Percentiles rank a stretch among this genome's conserved stretches.
Evolutionary conservation across 2,329 filamentous ascomycete species (phyloP).

Genomic region (Seiridium cupressi): DNA sequence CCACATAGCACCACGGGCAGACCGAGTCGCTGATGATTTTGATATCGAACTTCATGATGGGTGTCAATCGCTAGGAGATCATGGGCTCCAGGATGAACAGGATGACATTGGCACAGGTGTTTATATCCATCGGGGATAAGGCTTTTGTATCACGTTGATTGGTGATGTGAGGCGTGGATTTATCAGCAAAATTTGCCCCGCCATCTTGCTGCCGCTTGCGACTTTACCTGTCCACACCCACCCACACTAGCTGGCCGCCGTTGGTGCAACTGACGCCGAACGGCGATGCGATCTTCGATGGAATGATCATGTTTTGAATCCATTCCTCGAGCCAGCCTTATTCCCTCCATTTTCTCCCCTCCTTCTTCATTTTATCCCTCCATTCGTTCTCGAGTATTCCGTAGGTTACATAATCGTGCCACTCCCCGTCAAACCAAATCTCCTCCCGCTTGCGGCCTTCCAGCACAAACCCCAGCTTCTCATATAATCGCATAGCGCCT

Average conservation of each 20-base stretch:
- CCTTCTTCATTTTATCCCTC: slow-evolving; percentile 17
- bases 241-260: too few relatives aligned
- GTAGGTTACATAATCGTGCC: slow-evolving; percentile 30
- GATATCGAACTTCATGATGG: slow-evolving; percentile 64
- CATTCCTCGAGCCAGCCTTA: not conserved
- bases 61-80: not conserved
- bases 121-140: not conserved
- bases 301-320: too few relatives aligned
- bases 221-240: too few relatives aligned
- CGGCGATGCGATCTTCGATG: too few relatives aligned
- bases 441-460: slow-evolving; percentile 30
- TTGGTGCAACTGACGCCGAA: too few relatives aligned
- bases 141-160: not conserved
- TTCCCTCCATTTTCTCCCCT: slow-evolving; percentile 10
- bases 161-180: not conserved
- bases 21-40: slow-evolving; percentile 64
- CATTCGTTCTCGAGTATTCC: slow-evolving; percentile 33
- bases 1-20: slow-evolving; percentile 66
- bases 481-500: slow-evolving; percentile 29
- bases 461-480: slow-evolving; percentile 30
- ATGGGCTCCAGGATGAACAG: too few relatives aligned
- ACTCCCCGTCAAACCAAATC: slow-evolving; percentile 32
- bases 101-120: not conserved
- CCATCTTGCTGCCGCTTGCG: too few relatives aligned
- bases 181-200: not conserved